Evolutionary conservation across 2,329 filamentous ascomycete genomes (phyloP).

Genomic region (Cercospora zeae-maydis): DNA sequence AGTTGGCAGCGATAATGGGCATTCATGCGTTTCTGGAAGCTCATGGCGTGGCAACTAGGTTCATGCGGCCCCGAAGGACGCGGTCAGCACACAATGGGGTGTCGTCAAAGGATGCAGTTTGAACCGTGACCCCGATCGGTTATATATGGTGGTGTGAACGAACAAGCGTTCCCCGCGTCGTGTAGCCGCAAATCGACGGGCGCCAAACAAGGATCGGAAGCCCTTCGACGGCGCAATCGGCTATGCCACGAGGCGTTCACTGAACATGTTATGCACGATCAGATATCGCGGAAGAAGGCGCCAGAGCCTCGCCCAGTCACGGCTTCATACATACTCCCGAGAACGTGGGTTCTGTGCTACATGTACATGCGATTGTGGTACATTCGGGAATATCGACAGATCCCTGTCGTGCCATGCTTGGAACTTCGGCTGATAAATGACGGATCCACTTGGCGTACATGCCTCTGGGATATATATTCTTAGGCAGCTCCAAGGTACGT

Average conservation of each 20-base stretch:
- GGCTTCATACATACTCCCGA: not conserved
- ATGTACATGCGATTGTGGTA: not conserved
- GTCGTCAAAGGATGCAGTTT: constrained; percentile 4
- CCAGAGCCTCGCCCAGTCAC: not conserved
- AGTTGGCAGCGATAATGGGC: not conserved
- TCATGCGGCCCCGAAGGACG: not conserved
- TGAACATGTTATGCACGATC: not conserved
- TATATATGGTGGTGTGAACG: constrained; percentile 7
- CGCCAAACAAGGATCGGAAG: not conserved
- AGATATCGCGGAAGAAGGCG: not conserved
- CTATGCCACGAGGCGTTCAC: not conserved
- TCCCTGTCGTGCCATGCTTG: not conserved
- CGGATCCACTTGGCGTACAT: not conserved
- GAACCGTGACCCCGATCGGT: constrained; percentile 1
- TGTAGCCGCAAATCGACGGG: not conserved
- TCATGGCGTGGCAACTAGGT: not conserved
- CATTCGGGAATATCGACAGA: not conserved
- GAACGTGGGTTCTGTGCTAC: not conserved
- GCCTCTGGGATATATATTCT: not conserved
- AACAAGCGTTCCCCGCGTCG: constrained; percentile 4
- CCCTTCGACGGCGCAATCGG: not conserved
- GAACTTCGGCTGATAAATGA: not conserved
- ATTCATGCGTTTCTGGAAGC: not conserved
- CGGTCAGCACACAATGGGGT: not conserved
- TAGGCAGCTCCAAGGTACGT: constrained; percentile 42